These are phyloP conservation scores for Ogataea philodendri DNA, from an alignment of 805 yeast genomes.

Conservation along the genomic window DNA sequence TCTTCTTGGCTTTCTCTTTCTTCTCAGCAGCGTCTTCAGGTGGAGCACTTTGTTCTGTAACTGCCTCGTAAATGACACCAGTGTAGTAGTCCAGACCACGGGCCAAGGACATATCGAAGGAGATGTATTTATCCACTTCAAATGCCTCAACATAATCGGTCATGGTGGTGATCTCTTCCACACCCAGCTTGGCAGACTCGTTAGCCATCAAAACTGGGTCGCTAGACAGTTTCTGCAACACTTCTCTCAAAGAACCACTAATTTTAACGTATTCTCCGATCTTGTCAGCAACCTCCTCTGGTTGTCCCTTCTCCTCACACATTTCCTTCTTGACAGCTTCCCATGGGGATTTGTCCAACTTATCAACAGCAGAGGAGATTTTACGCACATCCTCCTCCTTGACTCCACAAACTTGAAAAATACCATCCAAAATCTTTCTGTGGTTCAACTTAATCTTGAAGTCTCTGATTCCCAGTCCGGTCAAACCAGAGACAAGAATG, in stretches of 20 bases:
- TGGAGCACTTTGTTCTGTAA: constrained; percentile 94
- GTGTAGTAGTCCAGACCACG: constrained; percentile 98
- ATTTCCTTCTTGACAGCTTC: constrained; percentile 89
- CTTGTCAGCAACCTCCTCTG: constrained; percentile 87
- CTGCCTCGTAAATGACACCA: constrained; percentile 95
- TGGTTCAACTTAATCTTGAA: constrained; percentile 93
- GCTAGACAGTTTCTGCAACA: constrained; percentile 50
- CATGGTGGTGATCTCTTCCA: constrained; percentile 73
- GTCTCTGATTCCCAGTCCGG: constrained; percentile 77
- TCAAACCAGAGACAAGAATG: constrained; percentile 79
- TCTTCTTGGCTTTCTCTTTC: constrained; percentile 41
- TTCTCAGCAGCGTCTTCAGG: constrained; percentile 74
- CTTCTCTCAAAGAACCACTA: constrained; percentile 70
- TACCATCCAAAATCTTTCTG: constrained; percentile 93
- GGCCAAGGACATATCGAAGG: constrained; percentile 92
- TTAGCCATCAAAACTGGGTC: constrained; percentile 62
- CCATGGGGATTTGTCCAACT: constrained; percentile 95
- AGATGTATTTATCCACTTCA: constrained; percentile 61
- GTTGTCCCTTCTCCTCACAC: constrained; percentile 84
- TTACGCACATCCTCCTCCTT: constrained; percentile 90
- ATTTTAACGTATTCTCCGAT: constrained; percentile 90
- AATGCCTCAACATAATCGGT: constrained; percentile 82
- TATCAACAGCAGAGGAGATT: constrained; percentile 93
- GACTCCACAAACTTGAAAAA: constrained; percentile 93
- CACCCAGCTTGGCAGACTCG: constrained; percentile 74